Evolutionary conservation across 2,329 filamentous ascomycete species (phyloP).

Genomic region (Botrytis tulipae): DNA sequence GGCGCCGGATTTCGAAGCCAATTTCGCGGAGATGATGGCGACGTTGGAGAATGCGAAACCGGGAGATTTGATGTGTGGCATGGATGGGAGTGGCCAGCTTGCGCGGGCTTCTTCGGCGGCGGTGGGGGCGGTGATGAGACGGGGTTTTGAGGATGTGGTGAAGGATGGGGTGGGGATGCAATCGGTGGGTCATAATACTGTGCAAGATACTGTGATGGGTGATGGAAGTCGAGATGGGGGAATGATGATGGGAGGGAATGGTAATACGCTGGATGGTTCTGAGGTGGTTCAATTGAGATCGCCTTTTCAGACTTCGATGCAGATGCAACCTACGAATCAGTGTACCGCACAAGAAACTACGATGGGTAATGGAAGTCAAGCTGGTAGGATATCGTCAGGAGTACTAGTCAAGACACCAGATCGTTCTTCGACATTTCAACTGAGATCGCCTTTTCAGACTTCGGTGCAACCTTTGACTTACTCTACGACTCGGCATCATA

Average conservation of each 20-base stretch:
- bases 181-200: rapidly evolving
- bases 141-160: neutral
- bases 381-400: neutral
- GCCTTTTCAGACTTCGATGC: no score
- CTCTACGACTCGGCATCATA: neutral
- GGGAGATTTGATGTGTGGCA: neutral
- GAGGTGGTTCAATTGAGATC: neutral
- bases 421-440: neutral
- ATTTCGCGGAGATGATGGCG: neutral
- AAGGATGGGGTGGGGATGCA: neutral
- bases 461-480: neutral
- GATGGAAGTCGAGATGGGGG: neutral
- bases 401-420: neutral
- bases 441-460: neutral
- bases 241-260: no score
- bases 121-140: neutral
- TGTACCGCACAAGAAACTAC: neutral
- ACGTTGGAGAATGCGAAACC: neutral
- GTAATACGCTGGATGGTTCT: no score
- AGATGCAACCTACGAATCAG: neutral
- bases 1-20: neutral
- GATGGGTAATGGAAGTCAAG: neutral
- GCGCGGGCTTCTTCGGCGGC: no score
- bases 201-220: neutral
- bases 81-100: neutral